Base-by-base conservation (phyloP, 768 basidiomycete genomes). In the Galerina sulciceps region DNA sequence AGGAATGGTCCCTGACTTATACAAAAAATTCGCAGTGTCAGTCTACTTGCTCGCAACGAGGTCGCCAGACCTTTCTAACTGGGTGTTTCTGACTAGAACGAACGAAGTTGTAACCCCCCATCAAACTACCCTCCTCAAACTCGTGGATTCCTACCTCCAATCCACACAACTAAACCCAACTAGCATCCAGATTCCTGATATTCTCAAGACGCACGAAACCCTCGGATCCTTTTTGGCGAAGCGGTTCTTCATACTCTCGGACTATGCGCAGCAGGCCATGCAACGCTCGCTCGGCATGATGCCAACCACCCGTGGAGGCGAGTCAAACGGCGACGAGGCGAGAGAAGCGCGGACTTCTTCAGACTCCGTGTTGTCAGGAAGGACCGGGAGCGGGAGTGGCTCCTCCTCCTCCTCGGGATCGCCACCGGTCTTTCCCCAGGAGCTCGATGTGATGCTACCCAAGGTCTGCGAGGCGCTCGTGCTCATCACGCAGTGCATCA, bases 41-140 rank as follows among this genome's bases (percentile, higher is more conserved):
- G 86, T 75, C 23, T 10, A 1, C 31, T 15, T 63, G 43, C 20
- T 26, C 42, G 6, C 13, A 14, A 4, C 17, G 22, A 9, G 3
- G 17, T 35, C 22, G 6, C 47, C 36, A 11, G 20, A n/a, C n/a
- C 20, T 51, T 18, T 45, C 62, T 38, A 44, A 35, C 44, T 2
- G 31, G 26, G 26, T 31, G 26, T 31, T 5, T 37, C 44, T 34
- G 38, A 48, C 34, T 69, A 92, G 92, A 57, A 60, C 74, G 20
- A 85, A 82, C 45, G 93, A 94, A 73, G 79, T 87, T 11, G 83
- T 95, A 40, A 86, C 91, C 5, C 92, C 94, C 0, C 88, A 90
- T 63, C 95, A 96, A 71, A 93, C 88, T 4, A 90, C 85, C n/a
- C 75, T 96, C 10, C 83, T 97, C 57, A 96, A 95, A 72, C 78